A percentile compares a stretch with the other conserved stretches of the same genome.
Evolutionary conservation across 192 early-diverging fungal species (phyloP).

Genomic region (Pilaira anomala): DNA sequence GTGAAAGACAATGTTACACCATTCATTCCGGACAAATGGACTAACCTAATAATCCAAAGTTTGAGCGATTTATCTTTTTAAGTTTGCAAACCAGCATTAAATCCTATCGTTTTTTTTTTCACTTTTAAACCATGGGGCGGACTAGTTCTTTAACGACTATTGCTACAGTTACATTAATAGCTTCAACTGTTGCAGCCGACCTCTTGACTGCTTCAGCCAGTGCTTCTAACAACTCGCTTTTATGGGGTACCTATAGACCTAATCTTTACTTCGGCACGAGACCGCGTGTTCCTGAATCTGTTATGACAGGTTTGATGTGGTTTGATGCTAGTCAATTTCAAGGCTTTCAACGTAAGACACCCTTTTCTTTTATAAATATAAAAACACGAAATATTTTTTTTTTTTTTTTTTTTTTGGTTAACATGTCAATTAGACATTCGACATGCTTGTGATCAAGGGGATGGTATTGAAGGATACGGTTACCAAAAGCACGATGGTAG

Average conservation of each 20-base stretch:
- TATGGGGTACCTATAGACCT: slow-evolving; percentile 91
- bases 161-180: no score
- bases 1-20: no score
- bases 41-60: no score
- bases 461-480: slow-evolving; percentile 75
- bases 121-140: no score
- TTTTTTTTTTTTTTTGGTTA: no score
- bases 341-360: slow-evolving; percentile 47
- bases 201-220: neutral
- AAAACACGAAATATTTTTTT: neutral
- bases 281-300: slow-evolving; percentile 66
- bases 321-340: slow-evolving; percentile 64
- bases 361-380: neutral
- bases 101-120: no score
- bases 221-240: slow-evolving; percentile 43
- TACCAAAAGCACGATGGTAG: slow-evolving; percentile 87
- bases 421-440: slow-evolving; percentile 71
- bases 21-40: no score
- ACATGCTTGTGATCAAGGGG: slow-evolving; percentile 89
- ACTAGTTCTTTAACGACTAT: no score
- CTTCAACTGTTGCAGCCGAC: neutral
- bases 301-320: slow-evolving; percentile 96
- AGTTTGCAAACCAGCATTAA: no score
- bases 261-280: slow-evolving; percentile 93
- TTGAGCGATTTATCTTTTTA: no score